These are phyloP conservation scores for Ustilago bromivora DNA, from an alignment of 1,284 basidiomycete genomes.

Conservation along the genomic window DNA sequence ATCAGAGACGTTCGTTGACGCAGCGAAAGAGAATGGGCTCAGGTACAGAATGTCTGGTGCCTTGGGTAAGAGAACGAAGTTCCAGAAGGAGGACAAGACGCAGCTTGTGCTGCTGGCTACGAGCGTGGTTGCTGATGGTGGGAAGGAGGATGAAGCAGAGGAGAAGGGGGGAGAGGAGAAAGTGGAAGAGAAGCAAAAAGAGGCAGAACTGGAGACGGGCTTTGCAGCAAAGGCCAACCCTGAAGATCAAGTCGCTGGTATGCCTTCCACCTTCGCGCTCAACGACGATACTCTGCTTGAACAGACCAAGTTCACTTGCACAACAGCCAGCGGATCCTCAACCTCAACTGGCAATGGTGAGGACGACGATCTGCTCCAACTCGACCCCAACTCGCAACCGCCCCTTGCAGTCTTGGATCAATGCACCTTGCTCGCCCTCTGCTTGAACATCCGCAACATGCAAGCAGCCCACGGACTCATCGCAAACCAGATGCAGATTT, in stretches of 20 bases:
- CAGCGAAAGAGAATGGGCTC: conserved; percentile 82
- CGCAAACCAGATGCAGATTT: conserved; percentile 65
- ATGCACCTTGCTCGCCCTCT: conserved; percentile 65
- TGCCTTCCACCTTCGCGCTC: conserved; percentile 82
- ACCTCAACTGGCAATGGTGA: conserved; percentile 72
- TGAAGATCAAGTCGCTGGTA: conserved; percentile 59
- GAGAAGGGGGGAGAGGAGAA: conserved; percentile 36
- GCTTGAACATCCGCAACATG: conserved; percentile 66
- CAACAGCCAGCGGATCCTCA: conserved; percentile 71
- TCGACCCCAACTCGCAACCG: conserved; percentile 87
- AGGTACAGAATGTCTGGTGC: conserved; percentile 93
- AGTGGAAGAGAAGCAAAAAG: conserved; percentile 24
- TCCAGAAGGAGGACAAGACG: conserved; percentile 84
- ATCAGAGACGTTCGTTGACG: conserved; percentile 81
- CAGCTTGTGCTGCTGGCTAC: conserved; percentile 95
- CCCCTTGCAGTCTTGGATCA: conserved; percentile 64
- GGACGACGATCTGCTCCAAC: conserved; percentile 71
- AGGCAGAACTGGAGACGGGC: conserved; percentile 31
- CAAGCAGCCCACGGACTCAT: conserved; percentile 69
- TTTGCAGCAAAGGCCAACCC: conserved; percentile 56
- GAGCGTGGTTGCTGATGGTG: conserved; percentile 71
- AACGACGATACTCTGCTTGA: conserved; percentile 98
- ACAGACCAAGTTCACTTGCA: conserved; percentile 84
- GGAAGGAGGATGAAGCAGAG: conserved; percentile 46
- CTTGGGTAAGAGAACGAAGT: conserved; percentile 93